A percentile compares a stretch with the other conserved stretches of the same genome.
Conservation (phyloP, 2,329 filamentous ascomycete genomes). For the Emergomyces pasteurianus region DNA sequence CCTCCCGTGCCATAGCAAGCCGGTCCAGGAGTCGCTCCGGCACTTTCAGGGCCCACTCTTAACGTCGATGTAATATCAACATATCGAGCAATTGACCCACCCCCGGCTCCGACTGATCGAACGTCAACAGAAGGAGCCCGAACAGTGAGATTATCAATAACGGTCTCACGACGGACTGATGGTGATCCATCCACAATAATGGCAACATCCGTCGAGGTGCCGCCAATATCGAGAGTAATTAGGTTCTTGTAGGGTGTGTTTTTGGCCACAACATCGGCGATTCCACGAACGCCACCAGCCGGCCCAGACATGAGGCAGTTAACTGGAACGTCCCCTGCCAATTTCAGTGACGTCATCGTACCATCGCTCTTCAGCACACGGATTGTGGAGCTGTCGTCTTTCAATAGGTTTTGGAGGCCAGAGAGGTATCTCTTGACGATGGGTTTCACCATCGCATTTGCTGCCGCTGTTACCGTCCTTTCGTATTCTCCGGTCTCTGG, state of each 20-base stretch:
- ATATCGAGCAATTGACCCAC: constrained; percentile 39
- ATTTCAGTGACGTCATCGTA: constrained; percentile 34
- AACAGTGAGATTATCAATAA: constrained; percentile 34
- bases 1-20: constrained; percentile 33
- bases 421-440: constrained; percentile 36
- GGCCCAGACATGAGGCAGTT: constrained; percentile 40
- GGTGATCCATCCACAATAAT: constrained; percentile 34
- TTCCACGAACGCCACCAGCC: constrained; percentile 39
- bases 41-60: constrained; percentile 41
- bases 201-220: constrained; percentile 39
- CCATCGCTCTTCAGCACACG: constrained; percentile 38
- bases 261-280: constrained; percentile 35
- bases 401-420: constrained; percentile 29
- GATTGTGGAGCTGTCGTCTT: constrained; percentile 32
- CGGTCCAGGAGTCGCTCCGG: constrained; percentile 37
- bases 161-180: constrained; percentile 35
- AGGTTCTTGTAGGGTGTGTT: constrained; percentile 38
- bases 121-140: constrained; percentile 39
- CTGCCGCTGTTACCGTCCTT: constrained; percentile 37
- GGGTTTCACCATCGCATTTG: constrained; percentile 39
- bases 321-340: constrained; percentile 37
- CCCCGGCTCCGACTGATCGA: constrained; percentile 38
- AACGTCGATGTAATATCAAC: constrained; percentile 37
- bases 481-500: constrained; percentile 40
- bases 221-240: constrained; percentile 42